Evolutionary conservation across 2,329 filamentous ascomycete species (phyloP).

Genomic region (Penicillium sp.): DNA sequence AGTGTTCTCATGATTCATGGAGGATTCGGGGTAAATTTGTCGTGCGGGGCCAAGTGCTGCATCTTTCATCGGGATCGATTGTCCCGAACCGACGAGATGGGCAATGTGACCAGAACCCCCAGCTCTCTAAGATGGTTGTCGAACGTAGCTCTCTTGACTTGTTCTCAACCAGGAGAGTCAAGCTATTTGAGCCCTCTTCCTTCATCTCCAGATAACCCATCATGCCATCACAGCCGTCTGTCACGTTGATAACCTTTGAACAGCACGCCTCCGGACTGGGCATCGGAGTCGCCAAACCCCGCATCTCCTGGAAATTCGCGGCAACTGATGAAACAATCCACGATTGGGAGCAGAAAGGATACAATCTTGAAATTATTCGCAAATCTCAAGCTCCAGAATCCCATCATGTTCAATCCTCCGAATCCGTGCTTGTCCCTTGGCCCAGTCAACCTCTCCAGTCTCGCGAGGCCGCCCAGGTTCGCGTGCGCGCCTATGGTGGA

Average conservation of each 20-base stretch:
- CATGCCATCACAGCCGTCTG: slow-evolving; percentile 15
- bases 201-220: background rate
- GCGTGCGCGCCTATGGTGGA: background rate
- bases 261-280: slow-evolving; percentile 15
- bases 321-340: background rate
- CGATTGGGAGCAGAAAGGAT: slow-evolving; percentile 1
- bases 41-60: background rate
- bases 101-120: background rate
- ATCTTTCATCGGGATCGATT: background rate
- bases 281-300: background rate
- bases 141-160: background rate
- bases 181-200: background rate
- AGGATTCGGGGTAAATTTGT: background rate
- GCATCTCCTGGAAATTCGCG: slow-evolving; percentile 13
- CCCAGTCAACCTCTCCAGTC: slow-evolving; percentile 1
- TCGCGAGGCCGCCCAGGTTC: slow-evolving; percentile 2
- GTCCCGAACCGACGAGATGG: background rate
- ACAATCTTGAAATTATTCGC: background rate
- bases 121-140: too few species aligned
- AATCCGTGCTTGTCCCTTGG: slow-evolving; percentile 7
- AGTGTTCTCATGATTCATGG: background rate
- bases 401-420: slow-evolving; percentile 1
- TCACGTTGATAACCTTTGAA: slow-evolving; percentile 19
- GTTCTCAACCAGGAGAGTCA: background rate
- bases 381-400: background rate